Conservation (phyloP, 2,329 filamentous ascomycete species). For the Neurospora sp. region DNA sequence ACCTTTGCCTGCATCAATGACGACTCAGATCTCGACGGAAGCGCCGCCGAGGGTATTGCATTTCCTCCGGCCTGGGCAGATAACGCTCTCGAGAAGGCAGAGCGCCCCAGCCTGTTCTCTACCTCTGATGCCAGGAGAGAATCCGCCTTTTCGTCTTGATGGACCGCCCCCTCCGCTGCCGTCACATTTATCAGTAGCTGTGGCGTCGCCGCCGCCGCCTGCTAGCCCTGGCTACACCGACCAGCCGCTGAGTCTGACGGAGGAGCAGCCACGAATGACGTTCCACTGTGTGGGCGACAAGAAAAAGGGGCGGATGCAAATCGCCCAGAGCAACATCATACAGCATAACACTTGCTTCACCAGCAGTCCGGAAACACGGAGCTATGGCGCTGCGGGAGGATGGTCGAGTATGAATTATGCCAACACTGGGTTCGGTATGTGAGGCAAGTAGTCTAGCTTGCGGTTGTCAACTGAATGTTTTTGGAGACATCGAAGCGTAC, state of each 20-base stretch:
- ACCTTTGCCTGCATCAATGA: background rate
- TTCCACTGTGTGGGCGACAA: background rate
- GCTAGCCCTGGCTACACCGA: background rate
- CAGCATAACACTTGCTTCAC: background rate
- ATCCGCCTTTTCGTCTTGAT: background rate
- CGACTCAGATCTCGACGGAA: background rate
- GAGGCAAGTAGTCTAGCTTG: background rate
- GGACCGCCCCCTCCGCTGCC: background rate
- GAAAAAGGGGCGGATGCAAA: background rate
- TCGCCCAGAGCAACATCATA: background rate
- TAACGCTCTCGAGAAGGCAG: background rate
- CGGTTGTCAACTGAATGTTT: background rate
- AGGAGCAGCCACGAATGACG: background rate
- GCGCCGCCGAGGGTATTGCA: background rate
- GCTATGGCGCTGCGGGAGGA: background rate
- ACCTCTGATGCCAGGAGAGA: background rate
- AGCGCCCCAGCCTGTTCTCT: background rate
- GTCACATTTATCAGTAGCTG: background rate
- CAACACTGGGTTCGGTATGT: background rate
- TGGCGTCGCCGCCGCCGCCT: background rate
- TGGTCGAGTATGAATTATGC: background rate
- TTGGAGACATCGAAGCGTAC: background rate
- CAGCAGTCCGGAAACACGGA: background rate
- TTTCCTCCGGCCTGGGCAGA: background rate
- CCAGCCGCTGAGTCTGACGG: background rate